Percentiles rank a stretch among this genome's conserved stretches.
Conservation (phyloP, 2,329 filamentous ascomycete genomes). For the Macrophomina tecta region DNA sequence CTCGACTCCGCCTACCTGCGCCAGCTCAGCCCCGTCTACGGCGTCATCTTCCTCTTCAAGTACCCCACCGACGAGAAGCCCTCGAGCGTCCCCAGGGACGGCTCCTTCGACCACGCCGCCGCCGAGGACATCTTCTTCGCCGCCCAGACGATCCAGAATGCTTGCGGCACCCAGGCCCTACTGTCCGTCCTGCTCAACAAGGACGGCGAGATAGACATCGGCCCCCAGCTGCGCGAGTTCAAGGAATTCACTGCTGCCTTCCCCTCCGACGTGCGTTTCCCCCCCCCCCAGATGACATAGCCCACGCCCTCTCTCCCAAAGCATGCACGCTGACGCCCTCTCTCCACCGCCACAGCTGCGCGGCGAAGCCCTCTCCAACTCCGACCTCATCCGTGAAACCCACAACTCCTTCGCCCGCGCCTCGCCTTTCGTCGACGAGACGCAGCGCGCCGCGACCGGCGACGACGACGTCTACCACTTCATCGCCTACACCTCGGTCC, state of each 20-base stretch:
- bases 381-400: slow-evolving; percentile 63
- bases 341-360: slow-evolving; percentile 57
- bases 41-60: slow-evolving; percentile 99
- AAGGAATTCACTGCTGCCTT: slow-evolving; percentile 87
- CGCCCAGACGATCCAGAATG: slow-evolving; percentile 96
- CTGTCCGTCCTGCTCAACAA: slow-evolving; percentile 92
- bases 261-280: slow-evolving; percentile 60
- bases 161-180: slow-evolving; percentile 94
- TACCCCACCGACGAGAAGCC: slow-evolving; percentile 76
- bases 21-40: slow-evolving; percentile 77
- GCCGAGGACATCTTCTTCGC: slow-evolving; percentile 88
- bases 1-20: slow-evolving; percentile 79
- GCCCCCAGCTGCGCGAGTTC: slow-evolving; percentile 73
- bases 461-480: slow-evolving; percentile 97
- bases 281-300: background rate
- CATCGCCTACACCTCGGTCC: slow-evolving; percentile 87
- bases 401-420: slow-evolving; percentile 91
- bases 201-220: slow-evolving; percentile 72
- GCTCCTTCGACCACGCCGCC: slow-evolving; percentile 77
- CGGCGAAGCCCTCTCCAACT: slow-evolving; percentile 74
- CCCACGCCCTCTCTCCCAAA: background rate
- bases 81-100: slow-evolving; percentile 74
- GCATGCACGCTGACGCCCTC: background rate
- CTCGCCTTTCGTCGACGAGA: slow-evolving; percentile 93
- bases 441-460: slow-evolving; percentile 71